phyloP scores from a whole-genome alignment of 169 alveolate species.

The Cryptosporidium canis region DNA sequence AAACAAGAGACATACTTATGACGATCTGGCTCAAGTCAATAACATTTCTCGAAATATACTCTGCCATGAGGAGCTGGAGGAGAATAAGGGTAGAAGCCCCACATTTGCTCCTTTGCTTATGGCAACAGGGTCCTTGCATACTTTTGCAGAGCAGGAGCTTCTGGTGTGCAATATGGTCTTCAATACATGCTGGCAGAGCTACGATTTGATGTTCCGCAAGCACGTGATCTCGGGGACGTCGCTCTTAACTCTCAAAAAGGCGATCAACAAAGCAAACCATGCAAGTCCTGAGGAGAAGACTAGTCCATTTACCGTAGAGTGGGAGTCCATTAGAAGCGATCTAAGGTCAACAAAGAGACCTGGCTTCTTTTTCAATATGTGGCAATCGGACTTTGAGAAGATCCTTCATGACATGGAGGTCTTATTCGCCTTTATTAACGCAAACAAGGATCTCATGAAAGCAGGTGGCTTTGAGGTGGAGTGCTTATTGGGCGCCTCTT shows the following conservation, averaged over 20 bases:
- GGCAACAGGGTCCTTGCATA: slow-evolving; percentile 72
- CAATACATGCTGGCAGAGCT: slow-evolving; percentile 73
- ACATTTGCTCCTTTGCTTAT: slow-evolving; percentile 71
- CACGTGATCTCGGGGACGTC: slow-evolving; percentile 67
- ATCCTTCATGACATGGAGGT: slow-evolving; percentile 70
- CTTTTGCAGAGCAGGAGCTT: slow-evolving; percentile 69
- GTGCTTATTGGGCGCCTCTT: slow-evolving; percentile 66
- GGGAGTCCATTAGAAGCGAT: slow-evolving; percentile 71
- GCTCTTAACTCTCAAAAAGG: slow-evolving; percentile 54
- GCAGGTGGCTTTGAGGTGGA: slow-evolving; percentile 73
- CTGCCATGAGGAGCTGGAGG: neutral
- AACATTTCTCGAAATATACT: neutral
- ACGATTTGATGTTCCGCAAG: slow-evolving; percentile 63
- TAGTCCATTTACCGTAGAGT: slow-evolving; percentile 60
- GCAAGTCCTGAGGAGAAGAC: slow-evolving; percentile 65
- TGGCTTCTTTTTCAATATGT: slow-evolving; percentile 39
- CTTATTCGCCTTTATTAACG: slow-evolving; percentile 66
- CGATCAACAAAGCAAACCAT: slow-evolving; percentile 66
- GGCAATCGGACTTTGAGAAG: slow-evolving; percentile 68
- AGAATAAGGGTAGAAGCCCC: slow-evolving; percentile 68
- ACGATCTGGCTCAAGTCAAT: slow-evolving; percentile 23
- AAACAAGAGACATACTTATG: slow-evolving; percentile 63
- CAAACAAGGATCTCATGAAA: slow-evolving; percentile 64
- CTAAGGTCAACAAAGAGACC: slow-evolving; percentile 33
- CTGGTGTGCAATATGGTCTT: slow-evolving; percentile 70